Conservation (phyloP, 192 early-diverging fungal species). For the Backusella parvicylindrica region DNA sequence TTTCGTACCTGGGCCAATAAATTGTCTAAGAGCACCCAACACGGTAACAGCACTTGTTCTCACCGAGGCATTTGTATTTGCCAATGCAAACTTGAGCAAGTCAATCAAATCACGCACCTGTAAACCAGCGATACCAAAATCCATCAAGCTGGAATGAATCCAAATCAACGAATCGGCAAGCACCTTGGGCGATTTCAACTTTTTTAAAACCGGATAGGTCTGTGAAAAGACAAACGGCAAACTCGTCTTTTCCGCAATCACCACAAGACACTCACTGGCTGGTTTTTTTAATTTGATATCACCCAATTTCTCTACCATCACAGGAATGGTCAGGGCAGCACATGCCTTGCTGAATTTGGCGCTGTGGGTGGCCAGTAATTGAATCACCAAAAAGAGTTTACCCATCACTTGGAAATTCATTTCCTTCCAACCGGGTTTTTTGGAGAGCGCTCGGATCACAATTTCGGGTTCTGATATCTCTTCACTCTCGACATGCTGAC, state of each 20-base stretch:
- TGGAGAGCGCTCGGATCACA: slow-evolving; percentile 71
- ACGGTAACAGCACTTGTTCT: slow-evolving; percentile 77
- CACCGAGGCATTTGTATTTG: slow-evolving; percentile 83
- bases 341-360: slow-evolving; percentile 67
- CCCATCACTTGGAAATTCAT: slow-evolving; percentile 92
- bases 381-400: slow-evolving; percentile 72
- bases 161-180: slow-evolving; percentile 84
- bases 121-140: slow-evolving; percentile 87
- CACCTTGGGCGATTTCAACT: slow-evolving; percentile 87
- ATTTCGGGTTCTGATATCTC: slow-evolving; percentile 68
- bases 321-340: slow-evolving; percentile 68
- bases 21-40: slow-evolving; percentile 78
- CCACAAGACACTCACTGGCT: slow-evolving; percentile 74
- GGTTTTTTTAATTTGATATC: slow-evolving; percentile 92
- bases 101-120: slow-evolving; percentile 76
- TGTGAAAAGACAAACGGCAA: slow-evolving; percentile 81
- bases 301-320: slow-evolving; percentile 84
- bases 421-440: slow-evolving; percentile 96
- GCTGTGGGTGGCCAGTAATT: slow-evolving; percentile 59
- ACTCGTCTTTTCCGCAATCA: slow-evolving; percentile 71
- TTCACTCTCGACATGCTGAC: slow-evolving; percentile 58
- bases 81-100: slow-evolving; percentile 76
- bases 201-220: slow-evolving; percentile 71
- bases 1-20: slow-evolving; percentile 63
- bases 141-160: slow-evolving; percentile 80